phyloP scores from a whole-genome alignment of 1,284 basidiomycete genomes.

The Microbotryum lychnidis-dioicae region DNA sequence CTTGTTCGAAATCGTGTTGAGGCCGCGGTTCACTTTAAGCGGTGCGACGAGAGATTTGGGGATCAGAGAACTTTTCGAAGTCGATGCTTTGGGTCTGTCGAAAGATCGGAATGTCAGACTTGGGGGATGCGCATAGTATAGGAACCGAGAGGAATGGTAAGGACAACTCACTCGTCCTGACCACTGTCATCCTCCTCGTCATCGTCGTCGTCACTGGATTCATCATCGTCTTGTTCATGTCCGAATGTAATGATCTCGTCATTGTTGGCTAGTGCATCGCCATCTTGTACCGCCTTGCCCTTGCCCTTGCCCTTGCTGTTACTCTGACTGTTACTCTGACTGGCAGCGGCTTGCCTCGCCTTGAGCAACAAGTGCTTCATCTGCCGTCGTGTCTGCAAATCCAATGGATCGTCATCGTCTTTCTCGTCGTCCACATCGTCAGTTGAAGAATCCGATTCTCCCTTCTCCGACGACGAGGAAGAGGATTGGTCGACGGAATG shows the following conservation, averaged over 20 bases:
- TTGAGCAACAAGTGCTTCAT: conserved; percentile 15
- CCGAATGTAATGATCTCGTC: conserved; percentile 26
- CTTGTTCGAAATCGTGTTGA: too few species aligned
- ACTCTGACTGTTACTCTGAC: not conserved
- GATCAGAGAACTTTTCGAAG: conserved; percentile 2
- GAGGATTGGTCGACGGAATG: not conserved
- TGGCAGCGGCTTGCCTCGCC: conserved; percentile 15
- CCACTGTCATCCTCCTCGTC: not conserved
- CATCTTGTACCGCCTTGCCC: not conserved
- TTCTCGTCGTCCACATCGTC: not conserved
- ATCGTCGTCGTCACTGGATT: conserved; percentile 1
- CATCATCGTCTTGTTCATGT: conserved; percentile 5
- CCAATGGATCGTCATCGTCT: not conserved
- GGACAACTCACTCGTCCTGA: not conserved
- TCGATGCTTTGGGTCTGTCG: conserved; percentile 14
- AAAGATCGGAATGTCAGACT: not conserved
- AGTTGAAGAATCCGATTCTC: not conserved
- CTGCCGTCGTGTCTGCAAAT: not conserved
- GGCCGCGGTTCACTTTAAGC: not conserved
- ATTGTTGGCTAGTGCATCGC: conserved; percentile 18
- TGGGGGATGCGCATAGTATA: too few species aligned
- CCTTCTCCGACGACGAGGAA: not conserved
- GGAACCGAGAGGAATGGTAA: too few species aligned
- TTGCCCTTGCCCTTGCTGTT: not conserved
- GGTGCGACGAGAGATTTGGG: conserved; percentile 8